Percentiles rank a stretch among this genome's conserved stretches.
Conservation (phyloP, 2,329 filamentous ascomycete species). For the Apiospora aurea region DNA sequence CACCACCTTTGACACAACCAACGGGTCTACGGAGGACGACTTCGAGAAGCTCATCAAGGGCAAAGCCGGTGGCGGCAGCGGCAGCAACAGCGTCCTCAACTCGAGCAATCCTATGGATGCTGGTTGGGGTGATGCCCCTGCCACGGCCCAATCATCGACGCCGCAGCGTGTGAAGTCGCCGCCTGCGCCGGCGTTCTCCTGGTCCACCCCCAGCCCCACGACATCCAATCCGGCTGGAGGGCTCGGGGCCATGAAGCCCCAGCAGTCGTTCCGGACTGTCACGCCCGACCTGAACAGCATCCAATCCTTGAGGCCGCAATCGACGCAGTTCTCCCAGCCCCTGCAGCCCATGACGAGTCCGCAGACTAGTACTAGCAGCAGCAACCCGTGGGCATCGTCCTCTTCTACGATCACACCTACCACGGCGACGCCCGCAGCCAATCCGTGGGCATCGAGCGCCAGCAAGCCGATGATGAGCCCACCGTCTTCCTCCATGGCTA, state of each 20-base stretch:
- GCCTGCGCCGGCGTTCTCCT: constrained; percentile 64
- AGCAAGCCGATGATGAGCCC: constrained; percentile 44
- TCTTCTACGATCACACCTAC: constrained; percentile 45
- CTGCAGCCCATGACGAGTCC: constrained; percentile 50
- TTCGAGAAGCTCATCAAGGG: constrained; percentile 93
- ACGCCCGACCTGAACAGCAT: constrained; percentile 66
- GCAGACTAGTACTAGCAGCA: constrained; percentile 47
- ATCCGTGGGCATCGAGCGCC: constrained; percentile 56
- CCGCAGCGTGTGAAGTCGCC: constrained; percentile 45
- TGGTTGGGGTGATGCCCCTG: constrained; percentile 53
- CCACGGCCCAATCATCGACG: constrained; percentile 40
- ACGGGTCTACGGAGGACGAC: constrained; percentile 69
- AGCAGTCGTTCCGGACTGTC: constrained; percentile 60
- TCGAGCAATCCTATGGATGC: constrained; percentile 50
- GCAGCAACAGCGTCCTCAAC: constrained; percentile 35
- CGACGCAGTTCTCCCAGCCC: constrained; percentile 70
- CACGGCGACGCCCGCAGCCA: constrained; percentile 43
- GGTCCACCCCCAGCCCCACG: constrained; percentile 65
- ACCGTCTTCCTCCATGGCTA: constrained; percentile 51
- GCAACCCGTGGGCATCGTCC: constrained; percentile 52
- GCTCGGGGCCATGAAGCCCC: constrained; percentile 46
- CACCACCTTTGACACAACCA: constrained; percentile 61
- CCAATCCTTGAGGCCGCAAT: constrained; percentile 61
- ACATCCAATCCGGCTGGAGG: constrained; percentile 40
- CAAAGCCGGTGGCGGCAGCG: constrained; percentile 50